A percentile compares a stretch with the other conserved stretches of the same genome.
These are phyloP conservation scores for Mallotus repandus DNA, from an alignment of 441 rosid genomes.

Conservation along the genomic window DNA sequence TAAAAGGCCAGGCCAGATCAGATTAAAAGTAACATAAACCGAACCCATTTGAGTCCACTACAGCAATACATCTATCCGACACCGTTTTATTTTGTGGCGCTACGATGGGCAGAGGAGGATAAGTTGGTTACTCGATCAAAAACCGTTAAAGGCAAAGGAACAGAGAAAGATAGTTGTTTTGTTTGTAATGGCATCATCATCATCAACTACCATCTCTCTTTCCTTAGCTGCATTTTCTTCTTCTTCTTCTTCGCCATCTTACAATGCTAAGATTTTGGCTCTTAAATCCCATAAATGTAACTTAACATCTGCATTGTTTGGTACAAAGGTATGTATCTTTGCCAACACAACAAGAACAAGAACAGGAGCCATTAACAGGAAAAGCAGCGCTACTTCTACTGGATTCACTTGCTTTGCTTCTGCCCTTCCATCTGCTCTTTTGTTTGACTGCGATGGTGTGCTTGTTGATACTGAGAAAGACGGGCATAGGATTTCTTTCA, in stretches of 20 bases:
- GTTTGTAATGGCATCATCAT: constrained; percentile 17
- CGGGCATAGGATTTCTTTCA: constrained; percentile 92
- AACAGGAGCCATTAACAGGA: constrained; percentile 17
- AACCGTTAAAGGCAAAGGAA: constrained; percentile 15
- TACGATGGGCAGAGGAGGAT: not conserved
- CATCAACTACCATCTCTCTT: constrained; percentile 27
- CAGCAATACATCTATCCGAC: no score
- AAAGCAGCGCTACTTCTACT: constrained; percentile 8
- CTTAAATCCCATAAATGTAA: constrained; percentile 19
- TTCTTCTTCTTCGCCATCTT: constrained; percentile 19
- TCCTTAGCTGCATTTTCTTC: constrained; percentile 35
- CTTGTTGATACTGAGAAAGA: constrained; percentile 96
- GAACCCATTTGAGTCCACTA: no score
- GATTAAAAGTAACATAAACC: no score
- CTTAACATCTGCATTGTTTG: constrained; percentile 28
- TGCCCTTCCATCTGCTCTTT: constrained; percentile 73
- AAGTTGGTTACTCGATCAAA: constrained; percentile 13
- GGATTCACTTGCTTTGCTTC: constrained; percentile 45
- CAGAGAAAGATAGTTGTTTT: not conserved
- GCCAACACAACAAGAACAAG: constrained; percentile 15
- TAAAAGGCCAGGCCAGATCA: no score
- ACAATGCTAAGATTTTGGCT: constrained; percentile 16
- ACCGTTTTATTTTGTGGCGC: constrained; percentile 12
- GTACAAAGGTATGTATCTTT: constrained; percentile 16
- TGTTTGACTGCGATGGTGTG: constrained; percentile 94